A percentile compares a stretch with the other conserved stretches of the same genome.
These are phyloP conservation scores for Pestalotiopsis sp. DNA, from an alignment of 2,329 filamentous ascomycete genomes.

Conservation along the genomic window DNA sequence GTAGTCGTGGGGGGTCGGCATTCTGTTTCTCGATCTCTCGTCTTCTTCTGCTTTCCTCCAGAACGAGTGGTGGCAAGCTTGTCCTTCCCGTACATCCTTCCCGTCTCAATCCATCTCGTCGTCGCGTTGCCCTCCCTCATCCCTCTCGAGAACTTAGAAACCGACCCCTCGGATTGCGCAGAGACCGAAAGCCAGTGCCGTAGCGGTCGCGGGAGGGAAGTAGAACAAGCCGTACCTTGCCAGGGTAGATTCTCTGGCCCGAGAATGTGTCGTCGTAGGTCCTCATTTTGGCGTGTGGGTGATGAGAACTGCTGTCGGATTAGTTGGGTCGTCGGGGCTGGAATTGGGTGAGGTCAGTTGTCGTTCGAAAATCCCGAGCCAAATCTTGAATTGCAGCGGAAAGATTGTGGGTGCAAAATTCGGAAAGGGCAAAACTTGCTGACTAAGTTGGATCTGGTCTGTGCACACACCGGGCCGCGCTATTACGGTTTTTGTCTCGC, in stretches of 20 bases:
- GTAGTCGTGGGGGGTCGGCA: conserved; percentile 6
- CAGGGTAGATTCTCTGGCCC: conserved; percentile 68
- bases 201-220: conserved; percentile 14
- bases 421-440: conserved; percentile 9
- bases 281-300: conserved; percentile 58
- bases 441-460: background rate
- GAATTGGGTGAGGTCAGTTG: background rate
- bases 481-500: background rate
- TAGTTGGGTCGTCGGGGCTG: conserved; percentile 34
- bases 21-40: background rate
- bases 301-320: conserved; percentile 36
- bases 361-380: conserved; percentile 1
- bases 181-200: background rate
- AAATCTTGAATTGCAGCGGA: conserved; percentile 13
- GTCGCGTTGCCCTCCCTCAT: background rate
- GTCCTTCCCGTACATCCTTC: background rate
- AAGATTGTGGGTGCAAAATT: conserved; percentile 11
- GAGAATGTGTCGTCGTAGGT: conserved; percentile 70
- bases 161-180: conserved; percentile 4
- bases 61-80: background rate
- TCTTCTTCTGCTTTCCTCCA: background rate
- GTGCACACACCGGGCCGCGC: background rate
- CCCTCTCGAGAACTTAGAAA: conserved; percentile 8
- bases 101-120: background rate
- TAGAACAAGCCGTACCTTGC: conserved; percentile 57